Evolutionary conservation across 1,284 basidiomycete species (phyloP).

Genomic region (Boletus hoseneyae): DNA sequence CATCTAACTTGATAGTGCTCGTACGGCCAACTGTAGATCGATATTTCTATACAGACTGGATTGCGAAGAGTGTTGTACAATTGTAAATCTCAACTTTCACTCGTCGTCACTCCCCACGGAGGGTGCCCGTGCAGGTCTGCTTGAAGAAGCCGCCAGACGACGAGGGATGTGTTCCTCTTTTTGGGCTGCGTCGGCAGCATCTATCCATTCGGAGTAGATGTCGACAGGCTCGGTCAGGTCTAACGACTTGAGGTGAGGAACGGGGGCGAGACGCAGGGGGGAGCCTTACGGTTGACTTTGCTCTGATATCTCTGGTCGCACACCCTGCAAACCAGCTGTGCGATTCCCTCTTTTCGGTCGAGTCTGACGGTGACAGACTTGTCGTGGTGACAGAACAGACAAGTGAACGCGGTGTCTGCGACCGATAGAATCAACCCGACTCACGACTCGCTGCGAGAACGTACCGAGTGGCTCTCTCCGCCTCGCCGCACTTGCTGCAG

Average conservation of each 20-base stretch:
- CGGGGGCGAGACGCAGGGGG: slow-evolving; percentile 10
- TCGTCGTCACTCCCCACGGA: slow-evolving; percentile 45
- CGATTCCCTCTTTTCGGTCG: slow-evolving; percentile 79
- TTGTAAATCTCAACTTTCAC: slow-evolving; percentile 10
- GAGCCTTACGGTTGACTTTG: slow-evolving; percentile 74
- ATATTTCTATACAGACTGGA: slow-evolving; percentile 4
- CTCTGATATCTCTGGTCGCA: slow-evolving; percentile 82
- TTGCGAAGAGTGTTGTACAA: too few relatives aligned
- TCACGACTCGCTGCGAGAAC: slow-evolving; percentile 20
- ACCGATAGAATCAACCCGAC: slow-evolving; percentile 8
- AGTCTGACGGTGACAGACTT: slow-evolving; percentile 85
- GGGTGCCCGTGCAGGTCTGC: slow-evolving; percentile 42
- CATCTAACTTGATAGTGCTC: background rate
- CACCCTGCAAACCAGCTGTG: slow-evolving; percentile 71
- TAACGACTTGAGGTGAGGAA: slow-evolving; percentile 17
- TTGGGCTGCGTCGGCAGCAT: slow-evolving; percentile 84
- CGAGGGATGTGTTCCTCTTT: slow-evolving; percentile 48
- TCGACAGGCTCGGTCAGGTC: slow-evolving; percentile 87
- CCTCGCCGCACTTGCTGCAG: slow-evolving; percentile 48
- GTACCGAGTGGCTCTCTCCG: slow-evolving; percentile 70
- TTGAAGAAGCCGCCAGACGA: slow-evolving; percentile 57
- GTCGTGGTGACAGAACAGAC: slow-evolving; percentile 90
- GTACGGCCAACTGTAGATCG: too few relatives aligned
- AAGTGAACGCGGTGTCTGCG: slow-evolving; percentile 74
- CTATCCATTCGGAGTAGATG: slow-evolving; percentile 91